A percentile compares a stretch with the other conserved stretches of the same genome.
phyloP scores from a whole-genome alignment of 2,329 filamentous ascomycete genomes.

The Aureobasidium sp. region DNA sequence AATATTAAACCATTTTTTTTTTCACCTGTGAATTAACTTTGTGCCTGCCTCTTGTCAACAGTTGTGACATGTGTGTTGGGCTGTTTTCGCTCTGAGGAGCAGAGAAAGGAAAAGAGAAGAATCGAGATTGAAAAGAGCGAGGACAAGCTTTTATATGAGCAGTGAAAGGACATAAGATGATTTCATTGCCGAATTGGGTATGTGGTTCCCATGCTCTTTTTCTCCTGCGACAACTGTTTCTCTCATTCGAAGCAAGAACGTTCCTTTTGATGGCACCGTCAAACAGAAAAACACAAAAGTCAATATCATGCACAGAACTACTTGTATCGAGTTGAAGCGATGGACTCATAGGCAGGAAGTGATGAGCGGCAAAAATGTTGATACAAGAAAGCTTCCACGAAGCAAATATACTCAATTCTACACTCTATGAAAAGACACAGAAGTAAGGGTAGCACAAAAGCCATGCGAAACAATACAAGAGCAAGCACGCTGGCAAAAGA shows the following conservation, averaged over 20 bases:
- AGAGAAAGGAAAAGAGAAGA: not conserved
- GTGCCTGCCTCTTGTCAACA: not conserved
- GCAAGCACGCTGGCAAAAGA: too few relatives aligned
- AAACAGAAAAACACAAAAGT: too few relatives aligned
- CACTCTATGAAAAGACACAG: not conserved
- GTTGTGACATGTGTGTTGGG: not conserved
- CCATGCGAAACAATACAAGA: too few relatives aligned
- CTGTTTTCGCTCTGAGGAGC: not conserved
- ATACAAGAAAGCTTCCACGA: too few relatives aligned
- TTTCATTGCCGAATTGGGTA: not conserved
- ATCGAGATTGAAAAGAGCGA: not conserved
- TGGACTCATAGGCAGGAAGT: not conserved
- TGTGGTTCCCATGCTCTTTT: not conserved
- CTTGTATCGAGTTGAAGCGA: too few relatives aligned
- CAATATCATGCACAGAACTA: too few relatives aligned
- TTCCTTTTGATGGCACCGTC: too few relatives aligned
- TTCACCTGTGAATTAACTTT: not conserved
- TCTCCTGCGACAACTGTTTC: not conserved
- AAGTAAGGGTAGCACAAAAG: not conserved
- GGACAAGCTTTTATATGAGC: not conserved
- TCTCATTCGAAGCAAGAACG: not conserved
- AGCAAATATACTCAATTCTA: not conserved
- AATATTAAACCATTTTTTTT: not conserved
- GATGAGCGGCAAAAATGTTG: too few relatives aligned
- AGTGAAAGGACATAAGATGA: not conserved